Base-by-base conservation (phyloP, 805 yeast species). In the Teunomyces aglyptinius region DNA sequence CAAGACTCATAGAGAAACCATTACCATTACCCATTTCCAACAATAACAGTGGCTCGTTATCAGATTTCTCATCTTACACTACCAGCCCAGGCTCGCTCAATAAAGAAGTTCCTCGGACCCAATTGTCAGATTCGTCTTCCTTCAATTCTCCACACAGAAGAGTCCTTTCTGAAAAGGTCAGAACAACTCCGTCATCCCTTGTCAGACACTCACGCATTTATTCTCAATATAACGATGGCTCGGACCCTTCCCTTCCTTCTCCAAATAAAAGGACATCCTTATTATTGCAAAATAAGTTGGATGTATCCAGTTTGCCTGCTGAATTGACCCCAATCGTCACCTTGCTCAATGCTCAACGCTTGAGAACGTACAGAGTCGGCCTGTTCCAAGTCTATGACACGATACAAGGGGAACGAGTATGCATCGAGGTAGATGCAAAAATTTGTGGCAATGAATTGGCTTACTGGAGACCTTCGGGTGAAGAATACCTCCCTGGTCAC, bases 321-420 rank as follows among this genome's bases (percentile, higher is more conserved):
- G 92, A 87, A 58, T 71, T 89, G 59, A 65, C 81, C 12, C 95
- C 96, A 0, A 76, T 86, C 8, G 77, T 88, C 32, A 83, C 88
- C 16, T 71, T 89, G 52, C 71, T 86, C 46, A 78, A 79, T 39
- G 82, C 90, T 15, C 96, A 89, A 58, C 80, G 81, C 50, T 74
- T 81, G 19, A 73, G 96, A 41, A 71, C 79, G 6, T 88, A 89
- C 61, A 73, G 70, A 38, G 78, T 74, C 44, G 86, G 87, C 16
- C 65, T 65, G 3, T 56, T 76, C 72, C 59, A 55, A 64, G 67
- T 63, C 27, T 56, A 58, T n/a, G 59, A 56, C 15, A 46, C 55
- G 16, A 49, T 51, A 5, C 48, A 49, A 32, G 60, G 55, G 27
- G 62, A 63, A 35, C 51, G 49, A 20, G 55, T 56, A 18, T 71